Conservation (phyloP, 2,329 filamentous ascomycete genomes). For the Phaeosphaeriaceae sp. region DNA sequence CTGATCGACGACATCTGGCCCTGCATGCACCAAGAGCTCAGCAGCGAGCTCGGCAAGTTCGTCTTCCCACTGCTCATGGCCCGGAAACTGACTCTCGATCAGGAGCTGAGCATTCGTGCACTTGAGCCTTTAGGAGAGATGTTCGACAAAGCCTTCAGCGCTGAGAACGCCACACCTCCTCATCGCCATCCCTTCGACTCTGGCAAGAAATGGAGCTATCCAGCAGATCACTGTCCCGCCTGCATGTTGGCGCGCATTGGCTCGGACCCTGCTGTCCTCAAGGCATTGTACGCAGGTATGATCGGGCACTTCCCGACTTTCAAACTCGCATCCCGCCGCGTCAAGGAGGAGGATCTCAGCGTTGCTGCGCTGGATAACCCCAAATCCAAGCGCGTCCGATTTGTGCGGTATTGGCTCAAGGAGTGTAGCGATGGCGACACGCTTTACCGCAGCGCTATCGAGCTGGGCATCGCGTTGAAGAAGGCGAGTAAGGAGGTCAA, state of each 20-base stretch:
- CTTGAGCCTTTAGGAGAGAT: constrained; percentile 40
- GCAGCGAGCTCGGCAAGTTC: constrained; percentile 29
- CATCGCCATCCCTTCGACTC: constrained; percentile 21
- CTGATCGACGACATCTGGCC: constrained; percentile 31
- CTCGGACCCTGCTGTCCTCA: constrained; percentile 25
- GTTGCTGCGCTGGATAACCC: constrained; percentile 13
- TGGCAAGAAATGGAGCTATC: constrained; percentile 26
- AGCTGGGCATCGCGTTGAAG: constrained; percentile 31
- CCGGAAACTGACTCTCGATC: constrained; percentile 14
- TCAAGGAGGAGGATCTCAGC: constrained; percentile 5
- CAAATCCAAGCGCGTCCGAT: constrained; percentile 28
- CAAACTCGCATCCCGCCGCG: constrained; percentile 3
- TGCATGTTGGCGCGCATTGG: constrained; percentile 43
- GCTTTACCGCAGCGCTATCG: constrained; percentile 21
- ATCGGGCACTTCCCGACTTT: constrained; percentile 20
- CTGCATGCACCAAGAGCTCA: constrained; percentile 32
- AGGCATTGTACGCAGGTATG: constrained; percentile 36
- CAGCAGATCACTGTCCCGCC: constrained; percentile 32
- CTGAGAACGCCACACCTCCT: constrained; percentile 19
- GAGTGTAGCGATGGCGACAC: constrained; percentile 11
- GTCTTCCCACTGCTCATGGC: constrained; percentile 35
- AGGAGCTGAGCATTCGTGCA: constrained; percentile 27
- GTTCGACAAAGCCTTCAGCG: constrained; percentile 27
- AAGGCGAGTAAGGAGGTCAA: constrained; percentile 13
- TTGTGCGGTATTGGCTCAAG: constrained; percentile 34